phyloP scores from a whole-genome alignment of 164 flowering plant species.

The Macadamia integrifolia region DNA sequence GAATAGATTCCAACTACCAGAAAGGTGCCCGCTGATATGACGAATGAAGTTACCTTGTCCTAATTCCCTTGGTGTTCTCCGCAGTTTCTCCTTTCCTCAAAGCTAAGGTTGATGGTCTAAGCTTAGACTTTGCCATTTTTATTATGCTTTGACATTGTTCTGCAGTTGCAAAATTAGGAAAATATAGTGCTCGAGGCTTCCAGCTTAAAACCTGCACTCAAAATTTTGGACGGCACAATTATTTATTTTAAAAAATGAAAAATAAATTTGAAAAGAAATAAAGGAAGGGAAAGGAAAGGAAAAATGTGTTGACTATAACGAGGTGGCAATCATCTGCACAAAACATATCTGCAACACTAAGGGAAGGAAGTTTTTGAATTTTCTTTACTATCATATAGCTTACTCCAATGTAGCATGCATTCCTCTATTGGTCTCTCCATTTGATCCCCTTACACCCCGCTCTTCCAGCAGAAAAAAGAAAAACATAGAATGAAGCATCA shows the following conservation, averaged over 20 bases:
- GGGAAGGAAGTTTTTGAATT: no score
- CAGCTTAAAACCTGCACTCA: constrained; percentile 76
- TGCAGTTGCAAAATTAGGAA: constrained; percentile 70
- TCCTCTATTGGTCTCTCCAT: no score
- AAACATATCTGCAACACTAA: no score
- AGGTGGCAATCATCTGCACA: no score
- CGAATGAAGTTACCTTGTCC: constrained; percentile 67
- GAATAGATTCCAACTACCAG: no score
- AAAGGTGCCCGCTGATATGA: no score
- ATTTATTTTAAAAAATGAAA: not conserved
- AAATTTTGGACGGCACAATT: constrained; percentile 4
- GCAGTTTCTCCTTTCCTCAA: constrained; percentile 70
- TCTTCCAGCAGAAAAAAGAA: no score
- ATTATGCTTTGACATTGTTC: constrained; percentile 70
- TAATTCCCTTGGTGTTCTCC: constrained; percentile 58
- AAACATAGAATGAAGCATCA: no score
- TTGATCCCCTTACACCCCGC: no score
- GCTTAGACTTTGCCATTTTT: constrained; percentile 45
- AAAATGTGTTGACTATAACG: not conserved
- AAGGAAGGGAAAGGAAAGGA: not conserved
- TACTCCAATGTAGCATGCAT: no score
- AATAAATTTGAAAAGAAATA: not conserved
- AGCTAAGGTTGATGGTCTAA: constrained; percentile 71
- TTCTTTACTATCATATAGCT: no score
- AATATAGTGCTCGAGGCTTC: constrained; percentile 81